phyloP scores from a whole-genome alignment of 805 yeast species.

The Kuraishia piskuri region DNA sequence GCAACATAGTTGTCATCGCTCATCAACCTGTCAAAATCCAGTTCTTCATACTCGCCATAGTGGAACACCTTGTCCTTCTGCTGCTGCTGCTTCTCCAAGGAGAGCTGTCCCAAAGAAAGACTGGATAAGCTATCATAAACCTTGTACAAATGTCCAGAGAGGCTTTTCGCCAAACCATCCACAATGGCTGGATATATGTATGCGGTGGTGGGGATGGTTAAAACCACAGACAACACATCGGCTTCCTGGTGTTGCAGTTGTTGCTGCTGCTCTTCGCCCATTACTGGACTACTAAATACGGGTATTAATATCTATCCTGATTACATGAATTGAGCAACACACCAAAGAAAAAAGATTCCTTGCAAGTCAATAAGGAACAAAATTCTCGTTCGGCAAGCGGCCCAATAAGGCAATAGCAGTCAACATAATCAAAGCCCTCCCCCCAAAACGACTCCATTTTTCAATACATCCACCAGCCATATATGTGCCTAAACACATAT shows the following conservation, averaged over 20 bases:
- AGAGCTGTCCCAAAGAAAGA: not conserved
- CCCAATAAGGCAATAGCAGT: not conserved
- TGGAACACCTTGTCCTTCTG: slow-evolving; percentile 61
- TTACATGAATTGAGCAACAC: not conserved
- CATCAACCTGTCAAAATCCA: slow-evolving; percentile 62
- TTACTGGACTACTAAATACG: not conserved
- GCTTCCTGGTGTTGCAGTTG: not conserved
- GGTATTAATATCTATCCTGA: not conserved
- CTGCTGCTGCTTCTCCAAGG: not conserved
- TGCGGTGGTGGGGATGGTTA: slow-evolving; percentile 26
- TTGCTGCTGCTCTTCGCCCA: not conserved
- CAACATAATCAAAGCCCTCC: too few species aligned
- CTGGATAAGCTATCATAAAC: not conserved
- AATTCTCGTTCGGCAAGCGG: not conserved
- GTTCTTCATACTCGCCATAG: slow-evolving; percentile 84
- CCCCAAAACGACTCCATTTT: too few species aligned
- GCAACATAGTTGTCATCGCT: slow-evolving; percentile 44
- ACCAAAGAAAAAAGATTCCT: not conserved
- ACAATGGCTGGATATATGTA: slow-evolving; percentile 33
- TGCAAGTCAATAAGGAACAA: not conserved
- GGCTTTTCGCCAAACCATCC: slow-evolving; percentile 15
- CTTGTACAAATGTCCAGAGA: not conserved
- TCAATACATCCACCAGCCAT: too few species aligned
- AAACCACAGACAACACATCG: slow-evolving; percentile 2
- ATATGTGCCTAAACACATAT: too few species aligned